Evolutionary conservation across 495 filamentous ascomycete genomes (phyloP), one percentile per base, ranked within the genome.

Genomic region (Jackrogersella minutella): DNA sequence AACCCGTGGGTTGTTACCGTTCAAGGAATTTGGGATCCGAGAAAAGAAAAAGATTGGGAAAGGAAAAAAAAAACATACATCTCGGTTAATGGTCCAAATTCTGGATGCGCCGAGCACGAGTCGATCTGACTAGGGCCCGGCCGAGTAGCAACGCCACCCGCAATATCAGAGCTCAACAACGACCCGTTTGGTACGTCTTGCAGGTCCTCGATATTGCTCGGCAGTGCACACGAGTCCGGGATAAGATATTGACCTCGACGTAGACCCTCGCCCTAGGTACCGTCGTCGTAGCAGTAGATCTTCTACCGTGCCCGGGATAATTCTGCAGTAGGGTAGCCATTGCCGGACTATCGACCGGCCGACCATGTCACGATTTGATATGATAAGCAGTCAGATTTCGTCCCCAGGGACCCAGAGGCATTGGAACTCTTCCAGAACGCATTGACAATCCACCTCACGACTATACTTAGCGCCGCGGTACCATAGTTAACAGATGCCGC

Each of bases 221-320:
- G 55, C 39, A 56, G 34, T 49, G 54, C 39, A 30, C 34, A 37
- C 19, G 34, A 41, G 24, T 50, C 47, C 22, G 26, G n/a, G 3
- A 54, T 55, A 51, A 47, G 59, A 59, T 46, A 60, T 49, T 46
- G 2, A 39, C 59, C 55, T 69, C 46, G 66, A 43, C 59, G 62
- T 64, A 41, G 37, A 19, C 9, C 31, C 33, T 26, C 37, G n/a
- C 47, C 28, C 54, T 46, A 68, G 34, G 40, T 63, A 59, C 49
- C 26, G 33, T 50, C 33, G 19, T 41, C 30, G 66, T 64, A 57
- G 66, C 14, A 64, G 66, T 69, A 64, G 67, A 70, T 70, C 67
- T 66, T 70, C 67, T 62, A 70, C 67, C 62, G 62, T 58, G 62
- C 46, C 67, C 51, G 62, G 67, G 67, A 24, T 70, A 66, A 66